Percentiles rank a stretch among this genome's conserved stretches.
Evolutionary conservation across 2,329 filamentous ascomycete species (phyloP).

Genomic region (Diaporthe sp.): DNA sequence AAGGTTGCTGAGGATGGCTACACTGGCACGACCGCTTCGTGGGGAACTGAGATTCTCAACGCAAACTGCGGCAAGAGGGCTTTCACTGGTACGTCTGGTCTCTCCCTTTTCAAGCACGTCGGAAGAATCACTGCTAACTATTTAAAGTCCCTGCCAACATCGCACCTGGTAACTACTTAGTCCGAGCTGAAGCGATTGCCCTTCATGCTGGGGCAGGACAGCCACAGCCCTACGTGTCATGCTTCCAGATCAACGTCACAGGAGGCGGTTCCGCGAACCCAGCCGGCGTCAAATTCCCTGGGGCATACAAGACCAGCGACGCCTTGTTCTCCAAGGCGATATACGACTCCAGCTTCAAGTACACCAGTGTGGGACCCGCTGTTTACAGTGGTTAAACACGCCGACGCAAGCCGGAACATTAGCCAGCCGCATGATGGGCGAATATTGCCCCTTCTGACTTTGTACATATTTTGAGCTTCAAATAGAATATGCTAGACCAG

Average conservation of each 20-base stretch:
- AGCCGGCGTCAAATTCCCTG: conserved; percentile 56
- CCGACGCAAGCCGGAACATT: not conserved
- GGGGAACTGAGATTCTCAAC: conserved; percentile 47
- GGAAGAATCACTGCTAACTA: not conserved
- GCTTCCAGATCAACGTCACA: conserved; percentile 56
- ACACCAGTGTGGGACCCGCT: conserved; percentile 16
- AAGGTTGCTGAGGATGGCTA: conserved; percentile 63
- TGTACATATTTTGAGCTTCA: conserved; percentile 8
- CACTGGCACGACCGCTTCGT: conserved; percentile 57
- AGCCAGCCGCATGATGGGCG: not conserved
- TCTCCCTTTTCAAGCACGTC: not conserved
- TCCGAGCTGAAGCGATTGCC: conserved; percentile 57
- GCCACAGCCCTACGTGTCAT: conserved; percentile 22
- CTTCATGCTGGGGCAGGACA: conserved; percentile 48
- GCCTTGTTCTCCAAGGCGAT: conserved; percentile 21
- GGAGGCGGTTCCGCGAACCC: conserved; percentile 55
- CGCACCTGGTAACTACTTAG: conserved; percentile 54
- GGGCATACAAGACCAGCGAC: conserved; percentile 54
- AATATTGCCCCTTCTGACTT: not conserved
- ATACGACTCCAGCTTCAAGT: conserved; percentile 28
- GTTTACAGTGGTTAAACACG: conserved; percentile 13
- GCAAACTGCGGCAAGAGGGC: conserved; percentile 46
- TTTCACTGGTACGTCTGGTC: conserved; percentile 38
- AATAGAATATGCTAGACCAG: conserved; percentile 5
- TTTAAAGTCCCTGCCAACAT: conserved; percentile 50